Conservation (phyloP, 2,329 filamentous ascomycete genomes). For the Arthrobotrys megalospora region DNA sequence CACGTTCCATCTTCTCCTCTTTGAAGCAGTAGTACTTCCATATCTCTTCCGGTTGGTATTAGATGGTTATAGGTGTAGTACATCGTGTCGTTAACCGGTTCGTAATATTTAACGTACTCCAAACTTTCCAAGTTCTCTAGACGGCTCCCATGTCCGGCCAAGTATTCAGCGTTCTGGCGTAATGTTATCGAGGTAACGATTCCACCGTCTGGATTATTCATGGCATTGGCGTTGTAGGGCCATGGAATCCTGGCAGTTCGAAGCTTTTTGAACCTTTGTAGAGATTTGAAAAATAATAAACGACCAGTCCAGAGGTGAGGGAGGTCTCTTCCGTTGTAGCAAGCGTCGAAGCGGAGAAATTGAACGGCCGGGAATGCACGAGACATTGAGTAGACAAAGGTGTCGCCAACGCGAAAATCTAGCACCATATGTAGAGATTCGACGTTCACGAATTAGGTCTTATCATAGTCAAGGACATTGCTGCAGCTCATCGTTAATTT, state of each 20-base stretch:
- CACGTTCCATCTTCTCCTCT: not conserved
- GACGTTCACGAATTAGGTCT: no score
- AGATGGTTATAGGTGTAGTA: not conserved
- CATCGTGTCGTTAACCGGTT: not conserved
- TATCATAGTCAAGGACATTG: no score
- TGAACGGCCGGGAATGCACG: no score
- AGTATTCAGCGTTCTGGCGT: not conserved
- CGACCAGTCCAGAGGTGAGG: no score
- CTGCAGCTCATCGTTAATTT: no score
- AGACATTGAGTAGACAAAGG: no score
- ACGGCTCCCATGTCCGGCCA: not conserved
- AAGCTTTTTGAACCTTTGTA: not conserved
- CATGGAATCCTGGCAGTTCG: constrained; percentile 7
- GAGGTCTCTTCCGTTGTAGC: no score
- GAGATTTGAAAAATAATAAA: not conserved
- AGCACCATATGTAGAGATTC: no score
- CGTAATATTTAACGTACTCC: constrained; percentile 11
- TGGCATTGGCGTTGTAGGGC: not conserved
- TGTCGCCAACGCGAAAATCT: no score
- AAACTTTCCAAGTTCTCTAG: not conserved
- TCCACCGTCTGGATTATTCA: no score
- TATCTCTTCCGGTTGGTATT: not conserved
- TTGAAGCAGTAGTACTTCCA: not conserved
- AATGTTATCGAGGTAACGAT: not conserved
- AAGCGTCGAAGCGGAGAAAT: no score